Conservation (phyloP, 202 grass and related monocot genomes). For the Eragrostis tef region DNA sequence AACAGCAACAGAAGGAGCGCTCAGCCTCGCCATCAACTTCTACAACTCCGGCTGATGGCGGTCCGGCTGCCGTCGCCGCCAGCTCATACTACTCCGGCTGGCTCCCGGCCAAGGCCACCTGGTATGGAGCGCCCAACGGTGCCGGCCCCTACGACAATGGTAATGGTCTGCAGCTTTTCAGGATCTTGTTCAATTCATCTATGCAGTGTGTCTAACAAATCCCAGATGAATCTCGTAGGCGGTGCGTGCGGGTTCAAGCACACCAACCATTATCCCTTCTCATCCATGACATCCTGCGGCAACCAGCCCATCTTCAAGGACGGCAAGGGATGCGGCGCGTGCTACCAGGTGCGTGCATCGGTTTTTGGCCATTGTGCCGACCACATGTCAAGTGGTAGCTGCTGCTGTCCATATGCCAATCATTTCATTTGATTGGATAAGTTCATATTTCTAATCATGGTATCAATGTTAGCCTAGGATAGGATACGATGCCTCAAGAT, state of each 20-base stretch:
- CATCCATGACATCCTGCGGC: conserved; percentile 66
- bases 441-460: neutral
- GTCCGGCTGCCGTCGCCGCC: neutral
- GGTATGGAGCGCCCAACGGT: conserved; percentile 34
- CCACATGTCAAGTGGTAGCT: neutral
- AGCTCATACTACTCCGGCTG: neutral
- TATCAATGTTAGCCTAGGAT: neutral
- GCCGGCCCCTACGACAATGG: conserved; percentile 38
- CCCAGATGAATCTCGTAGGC: conserved; percentile 6
- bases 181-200: neutral
- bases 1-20: neutral
- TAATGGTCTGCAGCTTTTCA: neutral
- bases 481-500: neutral
- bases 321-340: conserved; percentile 81
- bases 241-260: conserved; percentile 36
- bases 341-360: conserved; percentile 55
- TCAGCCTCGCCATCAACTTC: neutral
- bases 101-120: conserved; percentile 37
- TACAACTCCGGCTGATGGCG: no score
- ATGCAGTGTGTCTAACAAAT: neutral
- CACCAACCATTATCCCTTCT: conserved; percentile 48
- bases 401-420: neutral
- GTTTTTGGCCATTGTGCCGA: neutral
- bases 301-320: conserved; percentile 70
- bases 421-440: neutral